Evolutionary conservation across 495 filamentous ascomycete genomes (phyloP), one percentile per base, ranked within the genome.

Genomic region (Xylaria acuta): DNA sequence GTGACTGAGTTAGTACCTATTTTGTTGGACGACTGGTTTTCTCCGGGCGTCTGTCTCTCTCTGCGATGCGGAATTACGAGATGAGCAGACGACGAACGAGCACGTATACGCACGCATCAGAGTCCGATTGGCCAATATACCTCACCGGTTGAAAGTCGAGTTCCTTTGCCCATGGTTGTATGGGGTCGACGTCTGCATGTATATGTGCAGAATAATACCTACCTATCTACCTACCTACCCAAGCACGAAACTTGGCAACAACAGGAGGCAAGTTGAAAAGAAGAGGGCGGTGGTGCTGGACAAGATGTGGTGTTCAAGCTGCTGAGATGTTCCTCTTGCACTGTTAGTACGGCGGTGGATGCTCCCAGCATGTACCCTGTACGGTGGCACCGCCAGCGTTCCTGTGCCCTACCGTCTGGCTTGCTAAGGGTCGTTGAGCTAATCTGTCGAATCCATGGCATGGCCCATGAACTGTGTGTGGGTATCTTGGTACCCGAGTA

Each of bases 61-160:
- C 36, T 38, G 36, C n/a, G n/a, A 58, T 53, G 65, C 65, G 40
- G 45, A 63, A 49, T 64, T 56, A 36, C 60, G 69, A 34, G 62
- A 71, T n/a, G 43, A 63, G 20, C 32, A 64, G 63, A 45, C 58
- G 18, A 41, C 22, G 59, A 62, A 56, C 47, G 43, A 62, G 68
- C 25, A 59, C 53, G 38, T 14, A n/a, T n/a, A n/a, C n/a, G n/a
- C n/a, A 71, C 69, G 34, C 59, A 71, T 30, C 32, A 54, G 25
- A 27, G 69, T 56, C 69, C 69, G 69, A 71, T 71, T 71, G 69
- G 69, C 47, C 25, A 32, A 62, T 62, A 34, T 1, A 59, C 25
- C 69, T 71, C 69, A 71, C 69, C 69, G 69, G 69, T 64, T 64
- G 34, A 54, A 54, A 43, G 59, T 64, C 49, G 59, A 71, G 45